Base-by-base conservation (phyloP, 768 basidiomycete species). In the Hygrophorus pudorinus region DNA sequence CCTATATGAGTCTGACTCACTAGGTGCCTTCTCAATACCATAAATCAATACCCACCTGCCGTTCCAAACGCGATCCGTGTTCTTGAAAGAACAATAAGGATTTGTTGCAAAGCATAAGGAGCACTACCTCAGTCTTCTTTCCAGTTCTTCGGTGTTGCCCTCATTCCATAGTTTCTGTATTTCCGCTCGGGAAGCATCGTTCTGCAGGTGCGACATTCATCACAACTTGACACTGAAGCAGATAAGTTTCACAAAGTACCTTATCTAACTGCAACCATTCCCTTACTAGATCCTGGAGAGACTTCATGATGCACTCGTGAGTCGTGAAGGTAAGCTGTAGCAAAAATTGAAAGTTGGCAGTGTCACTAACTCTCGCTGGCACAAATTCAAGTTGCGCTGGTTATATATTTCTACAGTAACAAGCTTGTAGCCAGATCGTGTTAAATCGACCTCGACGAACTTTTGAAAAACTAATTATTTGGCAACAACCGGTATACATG, bases 41-140 rank as follows among this genome's bases (percentile, higher is more conserved):
- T 29, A 13, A 27, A 8, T 40, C 17, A 39, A 33, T 20, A 47
- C 60, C 48, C 57, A 81, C 88, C 88, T 45, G 89, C 87, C 17
- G 89, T 93, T 4, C 89, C 89, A 59, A 93, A 93, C 47, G 82
- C 75, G 51, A 93, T 91, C 29, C 89, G 75, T 3, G 64, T 63
- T 51, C 84, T 85, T 53, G 31, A 2, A 44, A 36, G 2, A n/a
- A 3, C 9, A 27, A 9, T 33, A 50, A 20, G 40, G 38, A 14
- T 31, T 34, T 30, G 42, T 18, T 17, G 8, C 13, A 32, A 18
- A 30, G 6, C 2, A 8, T 7, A 13, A 31, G 38, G 24, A 7
- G 8, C 34, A 37, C 44, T 53, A 76, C 80, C 71, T 72, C 71
- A 83, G 65, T 17, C 79, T 70, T 42, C 56, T 71, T 44, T 77